Percentiles rank a stretch among this genome's conserved stretches.
Conservation (phyloP, 805 yeast genomes). For the Zygotorulaspora sp. region DNA sequence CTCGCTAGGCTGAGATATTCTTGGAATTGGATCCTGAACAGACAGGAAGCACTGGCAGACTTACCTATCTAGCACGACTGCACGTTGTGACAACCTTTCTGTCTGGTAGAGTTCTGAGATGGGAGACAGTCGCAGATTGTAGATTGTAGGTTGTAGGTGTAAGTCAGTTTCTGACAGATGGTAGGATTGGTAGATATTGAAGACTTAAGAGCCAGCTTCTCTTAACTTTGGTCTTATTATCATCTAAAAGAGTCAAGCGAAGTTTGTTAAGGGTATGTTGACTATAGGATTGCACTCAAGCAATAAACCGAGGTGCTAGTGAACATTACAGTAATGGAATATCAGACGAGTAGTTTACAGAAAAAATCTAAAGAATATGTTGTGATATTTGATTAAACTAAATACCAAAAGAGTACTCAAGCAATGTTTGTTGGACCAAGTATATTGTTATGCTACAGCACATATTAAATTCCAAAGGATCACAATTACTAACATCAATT, state of each 20-base stretch:
- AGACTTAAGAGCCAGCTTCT: conserved; percentile 1
- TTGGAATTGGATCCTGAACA: no score
- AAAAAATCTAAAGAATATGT: no score
- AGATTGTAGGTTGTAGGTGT: background rate
- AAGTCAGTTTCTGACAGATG: background rate
- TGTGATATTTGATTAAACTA: no score
- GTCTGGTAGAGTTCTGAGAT: background rate
- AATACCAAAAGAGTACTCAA: no score
- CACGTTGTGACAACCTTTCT: no score
- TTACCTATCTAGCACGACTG: no score
- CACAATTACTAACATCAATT: background rate
- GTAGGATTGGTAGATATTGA: conserved; percentile 3
- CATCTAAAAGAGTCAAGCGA: conserved; percentile 8
- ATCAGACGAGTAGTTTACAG: no score
- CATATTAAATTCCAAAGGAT: background rate
- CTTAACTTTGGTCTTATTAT: background rate
- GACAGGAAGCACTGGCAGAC: no score
- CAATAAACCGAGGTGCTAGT: background rate
- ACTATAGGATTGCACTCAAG: background rate
- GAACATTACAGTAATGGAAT: no score
- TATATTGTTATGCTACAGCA: no score
- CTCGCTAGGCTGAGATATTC: no score
- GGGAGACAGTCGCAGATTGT: background rate
- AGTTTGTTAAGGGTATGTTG: conserved; percentile 15
- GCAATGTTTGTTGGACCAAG: no score